These are phyloP conservation scores for Phytopythium mirpurense DNA, from an alignment of 352 stramenopile species.

Conservation along the genomic window DNA sequence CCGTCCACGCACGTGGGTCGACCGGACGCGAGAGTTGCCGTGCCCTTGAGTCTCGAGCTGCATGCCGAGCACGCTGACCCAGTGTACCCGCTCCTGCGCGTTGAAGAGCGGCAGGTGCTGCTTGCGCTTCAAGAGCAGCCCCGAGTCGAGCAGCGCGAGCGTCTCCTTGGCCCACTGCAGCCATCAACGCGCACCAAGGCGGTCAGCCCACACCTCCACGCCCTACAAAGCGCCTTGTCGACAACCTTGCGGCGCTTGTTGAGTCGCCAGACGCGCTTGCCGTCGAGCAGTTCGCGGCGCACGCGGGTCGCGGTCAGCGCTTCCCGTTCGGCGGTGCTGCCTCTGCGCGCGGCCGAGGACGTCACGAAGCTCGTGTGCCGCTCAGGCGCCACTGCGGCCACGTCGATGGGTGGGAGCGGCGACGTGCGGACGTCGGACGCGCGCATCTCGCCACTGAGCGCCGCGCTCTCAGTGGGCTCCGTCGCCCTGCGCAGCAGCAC, in stretches of 20 bases:
- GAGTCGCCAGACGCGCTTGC: conserved; percentile 8
- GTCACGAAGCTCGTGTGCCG: conserved; percentile 1
- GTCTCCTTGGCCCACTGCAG: conserved; percentile 31
- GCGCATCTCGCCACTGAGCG: background rate
- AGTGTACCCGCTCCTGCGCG: conserved; percentile 25
- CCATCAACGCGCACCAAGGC: background rate
- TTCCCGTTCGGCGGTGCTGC: conserved; percentile 1
- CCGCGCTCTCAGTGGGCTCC: background rate
- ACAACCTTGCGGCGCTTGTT: conserved; percentile 7
- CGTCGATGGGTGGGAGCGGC: background rate
- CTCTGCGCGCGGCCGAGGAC: background rate
- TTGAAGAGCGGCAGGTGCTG: conserved; percentile 21
- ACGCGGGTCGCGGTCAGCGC: background rate
- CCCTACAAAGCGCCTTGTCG: too few species aligned
- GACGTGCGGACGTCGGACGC: background rate
- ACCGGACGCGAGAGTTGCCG: conserved; percentile 8
- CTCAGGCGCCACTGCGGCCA: background rate
- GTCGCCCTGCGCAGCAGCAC: background rate
- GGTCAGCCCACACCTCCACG: too few species aligned
- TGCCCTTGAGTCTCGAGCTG: conserved; percentile 24
- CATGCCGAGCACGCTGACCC: conserved; percentile 23
- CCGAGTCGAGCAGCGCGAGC: conserved; percentile 20
- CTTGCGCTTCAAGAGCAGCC: conserved; percentile 28
- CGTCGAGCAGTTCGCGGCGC: conserved; percentile 1
- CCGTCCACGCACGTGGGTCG: conserved; percentile 2